Conservation (phyloP, 2,329 filamentous ascomycete species). For the Hirsutella thompsonii region DNA sequence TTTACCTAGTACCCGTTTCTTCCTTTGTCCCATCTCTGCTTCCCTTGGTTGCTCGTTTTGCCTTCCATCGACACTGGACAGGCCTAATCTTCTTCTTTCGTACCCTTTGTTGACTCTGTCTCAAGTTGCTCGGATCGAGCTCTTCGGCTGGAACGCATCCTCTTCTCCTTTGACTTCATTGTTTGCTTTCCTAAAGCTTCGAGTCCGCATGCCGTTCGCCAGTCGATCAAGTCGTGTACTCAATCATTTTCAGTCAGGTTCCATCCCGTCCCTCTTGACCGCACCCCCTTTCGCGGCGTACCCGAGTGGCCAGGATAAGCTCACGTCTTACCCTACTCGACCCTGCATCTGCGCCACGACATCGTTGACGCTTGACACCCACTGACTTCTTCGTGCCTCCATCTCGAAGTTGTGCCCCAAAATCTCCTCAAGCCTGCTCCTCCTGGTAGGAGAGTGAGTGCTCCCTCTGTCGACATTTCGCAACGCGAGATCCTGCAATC, state of each 20-base stretch:
- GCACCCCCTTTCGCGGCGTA: not conserved
- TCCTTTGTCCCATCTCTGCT: not conserved
- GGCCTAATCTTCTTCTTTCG: not conserved
- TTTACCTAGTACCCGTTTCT: not conserved
- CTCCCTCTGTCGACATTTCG: not conserved
- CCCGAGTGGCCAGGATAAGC: not conserved
- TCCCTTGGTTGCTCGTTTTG: not conserved
- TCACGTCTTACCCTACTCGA: not conserved
- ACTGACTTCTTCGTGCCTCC: not conserved
- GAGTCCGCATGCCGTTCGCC: not conserved
- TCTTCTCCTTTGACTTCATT: not conserved
- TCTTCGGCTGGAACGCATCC: conserved; percentile 3
- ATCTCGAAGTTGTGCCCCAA: not conserved
- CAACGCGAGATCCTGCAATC: not conserved
- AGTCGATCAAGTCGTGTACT: conserved; percentile 1
- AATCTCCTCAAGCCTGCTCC: not conserved
- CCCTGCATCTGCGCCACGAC: not conserved
- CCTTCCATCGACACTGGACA: not conserved
- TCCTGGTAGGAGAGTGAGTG: not conserved
- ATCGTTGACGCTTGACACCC: not conserved
- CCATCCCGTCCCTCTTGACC: not conserved
- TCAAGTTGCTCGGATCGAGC: conserved; percentile 1
- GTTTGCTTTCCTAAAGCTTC: conserved; percentile 1
- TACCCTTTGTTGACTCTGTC: conserved; percentile 1
- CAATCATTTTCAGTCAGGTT: not conserved